These are phyloP conservation scores for Penicillium waksmanii DNA, from an alignment of 495 filamentous ascomycete genomes.

Conservation along the genomic window DNA sequence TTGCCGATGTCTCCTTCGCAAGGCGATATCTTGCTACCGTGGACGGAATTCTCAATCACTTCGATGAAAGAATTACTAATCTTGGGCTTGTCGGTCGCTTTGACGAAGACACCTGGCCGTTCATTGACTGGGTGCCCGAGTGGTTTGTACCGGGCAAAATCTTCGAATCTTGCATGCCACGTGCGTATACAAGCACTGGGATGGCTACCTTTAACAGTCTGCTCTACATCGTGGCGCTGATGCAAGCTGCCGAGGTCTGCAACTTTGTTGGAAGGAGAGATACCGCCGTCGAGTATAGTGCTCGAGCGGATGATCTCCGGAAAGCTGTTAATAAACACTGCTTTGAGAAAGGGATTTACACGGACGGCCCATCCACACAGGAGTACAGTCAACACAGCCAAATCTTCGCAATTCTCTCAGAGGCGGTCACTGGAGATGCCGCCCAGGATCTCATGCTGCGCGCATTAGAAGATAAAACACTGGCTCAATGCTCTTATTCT, in stretches of 20 bases:
- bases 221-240: conserved; percentile 21
- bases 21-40: conserved; percentile 23
- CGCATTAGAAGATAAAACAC: conserved; percentile 6
- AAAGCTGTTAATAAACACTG: conserved; percentile 24
- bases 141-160: conserved; percentile 28
- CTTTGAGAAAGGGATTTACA: conserved; percentile 13
- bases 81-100: conserved; percentile 27
- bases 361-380: conserved; percentile 22
- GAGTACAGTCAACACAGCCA: conserved; percentile 33
- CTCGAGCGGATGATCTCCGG: conserved; percentile 15
- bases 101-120: conserved; percentile 29
- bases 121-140: conserved; percentile 32
- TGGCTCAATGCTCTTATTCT: conserved; percentile 28
- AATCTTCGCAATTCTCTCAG: conserved; percentile 30
- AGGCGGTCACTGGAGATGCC: conserved; percentile 12
- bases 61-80: conserved; percentile 21
- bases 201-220: conserved; percentile 21
- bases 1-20: conserved; percentile 18
- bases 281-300: conserved; percentile 26
- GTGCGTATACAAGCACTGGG: conserved; percentile 17
- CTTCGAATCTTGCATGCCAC: conserved; percentile 28
- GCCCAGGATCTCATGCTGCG: conserved; percentile 15
- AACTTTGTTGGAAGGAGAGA: conserved; percentile 19
- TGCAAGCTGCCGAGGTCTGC: conserved; percentile 24
- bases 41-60: conserved; percentile 30